Evolutionary conservation across 345 rosid genomes (phyloP), one percentile per base, ranked within the genome.

Genomic region (Populus pruinosa): DNA sequence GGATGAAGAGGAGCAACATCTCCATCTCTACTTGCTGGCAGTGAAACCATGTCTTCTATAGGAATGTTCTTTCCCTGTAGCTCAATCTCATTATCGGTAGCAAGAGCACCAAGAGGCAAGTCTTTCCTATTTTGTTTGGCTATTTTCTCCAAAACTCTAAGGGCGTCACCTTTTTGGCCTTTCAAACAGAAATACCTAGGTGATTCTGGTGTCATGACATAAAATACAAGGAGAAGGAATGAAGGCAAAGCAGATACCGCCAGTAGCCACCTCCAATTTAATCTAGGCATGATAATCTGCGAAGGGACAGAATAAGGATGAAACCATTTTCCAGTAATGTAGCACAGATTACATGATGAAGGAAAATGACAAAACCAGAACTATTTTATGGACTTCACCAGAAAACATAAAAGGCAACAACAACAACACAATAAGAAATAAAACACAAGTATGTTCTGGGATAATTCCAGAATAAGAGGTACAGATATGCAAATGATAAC

Each of bases 231-330:
- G 78, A 95, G 97, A 75, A 90, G 74, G 11, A 81, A 85, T 56
- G 99, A 89, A 76, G 98, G 99, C 56, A 91, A 20, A 75, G 97
- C 84, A 72, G 97, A 92, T 16, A 92, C 39, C 59, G 83, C 97
- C 81, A 95, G 96, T 74, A 95, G 84, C 98, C 99, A 95, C 83
- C 99, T 89, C 98, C 99, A 93, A 75, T 91, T 91, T 83, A 90
- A 74, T 49, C 59, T 86, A 72, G 99, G 99, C 98, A 95, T 93
- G 73, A 95, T 79, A 79, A 90, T 74, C 98, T 93, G 91, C 87
- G 83, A 81, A 85, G 44, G 99, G 88, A 75, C 97, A 98, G 17
- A 47, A 47, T 5, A 62, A 27, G n/a, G 63, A 79, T 75, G 43
- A 71, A 75, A 21, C 25, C 14, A 68, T n/a, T 59, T 49, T 74